Conservation (phyloP, 345 rosid genomes). For the Eutrema japonicum region DNA sequence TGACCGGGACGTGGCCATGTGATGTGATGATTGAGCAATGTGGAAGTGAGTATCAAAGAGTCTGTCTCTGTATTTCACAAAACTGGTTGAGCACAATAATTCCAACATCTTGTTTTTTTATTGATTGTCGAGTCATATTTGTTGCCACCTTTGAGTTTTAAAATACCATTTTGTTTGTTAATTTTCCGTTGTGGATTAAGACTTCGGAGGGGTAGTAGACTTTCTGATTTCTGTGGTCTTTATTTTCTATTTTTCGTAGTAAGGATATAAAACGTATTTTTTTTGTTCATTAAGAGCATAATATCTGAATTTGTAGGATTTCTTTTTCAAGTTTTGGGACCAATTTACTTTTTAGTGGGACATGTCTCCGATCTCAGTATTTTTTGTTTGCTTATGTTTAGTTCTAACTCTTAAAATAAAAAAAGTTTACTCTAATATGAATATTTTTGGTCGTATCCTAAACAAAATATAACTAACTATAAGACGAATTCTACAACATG, state of each 20-base stretch:
- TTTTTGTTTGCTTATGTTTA: not conserved
- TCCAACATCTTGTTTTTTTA: conserved; percentile 32
- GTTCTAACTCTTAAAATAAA: not conserved
- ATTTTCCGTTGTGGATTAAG: not conserved
- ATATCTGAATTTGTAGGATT: conserved; percentile 5
- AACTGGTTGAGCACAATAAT: conserved; percentile 21
- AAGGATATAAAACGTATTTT: not conserved
- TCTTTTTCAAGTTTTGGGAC: conserved; percentile 20
- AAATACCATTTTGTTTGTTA: not conserved
- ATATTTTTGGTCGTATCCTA: not conserved
- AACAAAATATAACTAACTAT: not conserved
- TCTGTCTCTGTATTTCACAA: conserved; percentile 5
- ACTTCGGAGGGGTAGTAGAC: not conserved
- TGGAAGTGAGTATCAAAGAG: conserved; percentile 34
- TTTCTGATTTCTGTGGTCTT: conserved; percentile 17
- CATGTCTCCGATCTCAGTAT: not conserved
- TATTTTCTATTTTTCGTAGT: not conserved
- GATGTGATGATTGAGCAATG: conserved; percentile 23
- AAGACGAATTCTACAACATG: not conserved
- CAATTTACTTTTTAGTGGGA: not conserved
- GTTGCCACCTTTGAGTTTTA: conserved; percentile 20
- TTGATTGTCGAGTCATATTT: conserved; percentile 33
- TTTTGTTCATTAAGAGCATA: conserved; percentile 12
- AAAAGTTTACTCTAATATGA: not conserved
- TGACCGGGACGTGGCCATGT: conserved; percentile 42